These are phyloP conservation scores for Biscogniauxia mediterranea DNA, from an alignment of 2,329 filamentous ascomycete genomes.

Conservation along the genomic window DNA sequence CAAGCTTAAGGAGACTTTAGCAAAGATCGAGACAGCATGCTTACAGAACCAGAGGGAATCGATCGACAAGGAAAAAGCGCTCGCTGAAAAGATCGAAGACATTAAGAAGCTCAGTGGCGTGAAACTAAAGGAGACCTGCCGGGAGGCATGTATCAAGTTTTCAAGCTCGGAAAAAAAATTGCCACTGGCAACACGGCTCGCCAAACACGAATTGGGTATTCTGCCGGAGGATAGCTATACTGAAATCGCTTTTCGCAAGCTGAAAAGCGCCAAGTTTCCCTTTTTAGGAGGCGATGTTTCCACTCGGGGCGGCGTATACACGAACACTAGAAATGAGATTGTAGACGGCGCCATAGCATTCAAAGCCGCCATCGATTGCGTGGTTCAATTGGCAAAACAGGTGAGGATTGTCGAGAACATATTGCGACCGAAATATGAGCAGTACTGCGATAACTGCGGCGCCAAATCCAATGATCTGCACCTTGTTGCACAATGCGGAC, in stretches of 20 bases:
- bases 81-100: neutral
- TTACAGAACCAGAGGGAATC: no score
- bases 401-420: constrained; percentile 12
- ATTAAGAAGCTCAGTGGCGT: no score
- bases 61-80: neutral
- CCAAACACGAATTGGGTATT: neutral
- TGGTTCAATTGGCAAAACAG: constrained; percentile 15
- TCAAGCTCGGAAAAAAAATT: neutral
- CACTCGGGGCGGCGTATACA: constrained; percentile 20
- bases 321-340: constrained; percentile 19
- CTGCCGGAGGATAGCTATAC: neutral
- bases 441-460: constrained; percentile 17
- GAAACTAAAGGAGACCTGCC: neutral
- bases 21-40: no score
- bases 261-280: constrained; percentile 2
- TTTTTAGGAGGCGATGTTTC: neutral
- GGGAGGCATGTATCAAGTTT: neutral
- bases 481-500: constrained; percentile 30
- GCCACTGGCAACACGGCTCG: neutral
- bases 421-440: neutral
- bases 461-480: constrained; percentile 4
- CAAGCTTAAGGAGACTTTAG: no score
- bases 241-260: neutral
- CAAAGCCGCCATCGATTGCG: constrained; percentile 13
- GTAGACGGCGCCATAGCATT: constrained; percentile 19